These are phyloP conservation scores for Metschnikowia proteae DNA, from an alignment of 805 yeast species.

Conservation along the genomic window DNA sequence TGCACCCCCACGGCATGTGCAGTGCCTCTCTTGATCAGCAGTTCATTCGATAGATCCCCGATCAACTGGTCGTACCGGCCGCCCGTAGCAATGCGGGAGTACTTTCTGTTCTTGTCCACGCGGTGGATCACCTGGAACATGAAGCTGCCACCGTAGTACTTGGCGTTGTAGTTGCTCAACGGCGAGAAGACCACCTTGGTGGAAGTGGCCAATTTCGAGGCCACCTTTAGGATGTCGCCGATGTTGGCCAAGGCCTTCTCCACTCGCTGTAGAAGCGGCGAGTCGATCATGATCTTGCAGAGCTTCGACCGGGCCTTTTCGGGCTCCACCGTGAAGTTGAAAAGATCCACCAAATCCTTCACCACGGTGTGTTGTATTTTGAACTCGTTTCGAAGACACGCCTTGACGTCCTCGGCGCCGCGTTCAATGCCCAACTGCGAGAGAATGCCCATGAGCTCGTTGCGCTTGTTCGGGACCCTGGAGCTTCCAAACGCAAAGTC, in stretches of 20 bases:
- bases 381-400: slow-evolving; percentile 46
- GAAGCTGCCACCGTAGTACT: slow-evolving; percentile 73
- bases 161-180: slow-evolving; percentile 74
- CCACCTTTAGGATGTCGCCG: slow-evolving; percentile 50
- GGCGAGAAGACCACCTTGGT: slow-evolving; percentile 68
- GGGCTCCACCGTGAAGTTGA: slow-evolving; percentile 72
- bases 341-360: slow-evolving; percentile 69
- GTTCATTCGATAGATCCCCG: slow-evolving; percentile 55
- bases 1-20: slow-evolving; percentile 80
- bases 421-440: slow-evolving; percentile 73
- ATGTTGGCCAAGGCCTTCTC: slow-evolving; percentile 63
- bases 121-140: slow-evolving; percentile 87
- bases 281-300: slow-evolving; percentile 68
- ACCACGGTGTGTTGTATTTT: slow-evolving; percentile 77
- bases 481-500: slow-evolving; percentile 67
- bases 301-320: slow-evolving; percentile 60
- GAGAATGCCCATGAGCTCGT: slow-evolving; percentile 64
- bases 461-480: slow-evolving; percentile 57
- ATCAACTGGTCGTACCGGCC: slow-evolving; percentile 86
- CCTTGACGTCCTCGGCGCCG: slow-evolving; percentile 54
- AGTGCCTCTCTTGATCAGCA: slow-evolving; percentile 22
- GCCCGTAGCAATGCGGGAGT: slow-evolving; percentile 73
- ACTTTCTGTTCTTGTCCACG: slow-evolving; percentile 45
- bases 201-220: slow-evolving; percentile 57
- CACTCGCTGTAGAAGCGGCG: slow-evolving; percentile 56